Conservation (phyloP, 345 rosid genomes). For the Theobroma cacao region DNA sequence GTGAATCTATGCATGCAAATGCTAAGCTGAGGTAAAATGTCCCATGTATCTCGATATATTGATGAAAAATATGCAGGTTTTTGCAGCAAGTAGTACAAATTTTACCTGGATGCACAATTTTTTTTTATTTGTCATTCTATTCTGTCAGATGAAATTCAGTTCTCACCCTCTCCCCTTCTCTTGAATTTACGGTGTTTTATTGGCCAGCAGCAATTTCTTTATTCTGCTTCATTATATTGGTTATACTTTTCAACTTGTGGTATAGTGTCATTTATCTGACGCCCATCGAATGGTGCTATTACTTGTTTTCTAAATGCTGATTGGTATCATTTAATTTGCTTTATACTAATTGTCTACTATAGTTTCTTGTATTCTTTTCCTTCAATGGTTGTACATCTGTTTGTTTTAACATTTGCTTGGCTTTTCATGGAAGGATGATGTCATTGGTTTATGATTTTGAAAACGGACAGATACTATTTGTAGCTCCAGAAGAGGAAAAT, state of each 20-base stretch:
- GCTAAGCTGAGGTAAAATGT: conserved; percentile 42
- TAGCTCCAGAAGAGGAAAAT: background rate
- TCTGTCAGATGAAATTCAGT: background rate
- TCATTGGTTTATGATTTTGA: background rate
- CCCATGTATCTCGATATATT: background rate
- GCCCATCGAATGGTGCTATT: background rate
- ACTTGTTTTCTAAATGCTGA: background rate
- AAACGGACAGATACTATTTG: background rate
- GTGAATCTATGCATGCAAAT: conserved; percentile 37
- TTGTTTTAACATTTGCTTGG: background rate
- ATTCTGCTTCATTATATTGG: background rate
- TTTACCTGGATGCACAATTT: background rate
- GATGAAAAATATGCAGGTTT: background rate
- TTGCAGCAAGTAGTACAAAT: background rate
- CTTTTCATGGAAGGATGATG: background rate
- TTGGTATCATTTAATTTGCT: background rate
- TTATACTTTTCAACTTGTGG: background rate
- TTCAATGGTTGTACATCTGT: background rate
- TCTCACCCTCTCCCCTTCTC: background rate
- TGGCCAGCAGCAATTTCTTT: background rate
- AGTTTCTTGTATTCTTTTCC: background rate
- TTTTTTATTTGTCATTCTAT: background rate
- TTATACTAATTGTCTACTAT: background rate
- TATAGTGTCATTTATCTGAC: background rate
- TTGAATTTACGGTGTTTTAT: background rate